Percentiles rank a stretch among this genome's conserved stretches.
These are phyloP conservation scores for Isochrysis galbana DNA, from an alignment of 78 protist genomes.

Conservation along the genomic window DNA sequence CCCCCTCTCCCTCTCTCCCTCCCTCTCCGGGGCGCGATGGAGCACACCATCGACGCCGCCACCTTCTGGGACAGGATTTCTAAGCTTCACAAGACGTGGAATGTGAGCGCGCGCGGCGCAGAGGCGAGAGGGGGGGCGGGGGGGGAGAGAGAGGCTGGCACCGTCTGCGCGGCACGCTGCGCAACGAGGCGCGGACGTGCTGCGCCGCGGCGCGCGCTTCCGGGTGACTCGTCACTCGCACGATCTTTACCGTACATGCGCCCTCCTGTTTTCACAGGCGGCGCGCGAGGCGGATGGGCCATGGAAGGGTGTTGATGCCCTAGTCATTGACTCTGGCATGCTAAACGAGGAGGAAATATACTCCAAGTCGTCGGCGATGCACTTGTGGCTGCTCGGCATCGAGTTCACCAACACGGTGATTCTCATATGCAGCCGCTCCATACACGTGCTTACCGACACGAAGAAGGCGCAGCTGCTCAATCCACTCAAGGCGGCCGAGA, in stretches of 20 bases:
- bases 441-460: not conserved
- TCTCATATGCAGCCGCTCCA: not conserved
- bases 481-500: not conserved
- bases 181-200: not conserved
- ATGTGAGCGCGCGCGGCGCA: not conserved
- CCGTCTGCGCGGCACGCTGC: not conserved
- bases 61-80: not conserved
- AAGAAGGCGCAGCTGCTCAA: not conserved
- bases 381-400: not conserved
- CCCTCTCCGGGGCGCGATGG: too few species aligned
- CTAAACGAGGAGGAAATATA: not conserved
- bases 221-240: not conserved
- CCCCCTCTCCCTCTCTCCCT: too few species aligned
- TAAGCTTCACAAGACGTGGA: not conserved
- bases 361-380: not conserved
- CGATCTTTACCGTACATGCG: not conserved
- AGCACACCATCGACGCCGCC: not conserved
- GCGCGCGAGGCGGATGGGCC: not conserved
- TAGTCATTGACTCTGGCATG: not conserved
- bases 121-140: not conserved
- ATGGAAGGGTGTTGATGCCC: not conserved
- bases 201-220: not conserved
- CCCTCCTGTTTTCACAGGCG: not conserved
- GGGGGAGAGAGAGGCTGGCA: not conserved
- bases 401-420: not conserved